phyloP scores from a whole-genome alignment of 2,329 filamentous ascomycete species.

The Fusarium odoratissimum region DNA sequence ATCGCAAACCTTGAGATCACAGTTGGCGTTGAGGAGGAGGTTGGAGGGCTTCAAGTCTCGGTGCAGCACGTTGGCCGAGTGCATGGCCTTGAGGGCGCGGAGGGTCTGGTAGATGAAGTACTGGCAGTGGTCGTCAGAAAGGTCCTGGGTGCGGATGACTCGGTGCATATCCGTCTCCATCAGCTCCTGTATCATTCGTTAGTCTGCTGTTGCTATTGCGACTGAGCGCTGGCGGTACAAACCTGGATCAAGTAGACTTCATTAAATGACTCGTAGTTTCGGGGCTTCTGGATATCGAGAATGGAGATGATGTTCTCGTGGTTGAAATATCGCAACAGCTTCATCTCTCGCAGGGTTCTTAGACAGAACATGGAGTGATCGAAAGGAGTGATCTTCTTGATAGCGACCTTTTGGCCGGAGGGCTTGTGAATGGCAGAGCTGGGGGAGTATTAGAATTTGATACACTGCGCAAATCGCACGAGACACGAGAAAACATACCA shows the following conservation, averaged over 20 bases:
- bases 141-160: constrained; percentile 97
- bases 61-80: constrained; percentile 97
- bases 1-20: constrained; percentile 98
- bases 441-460: constrained; percentile 15
- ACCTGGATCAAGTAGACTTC: constrained; percentile 99
- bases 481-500: constrained; percentile 73
- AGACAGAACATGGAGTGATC: constrained; percentile 99
- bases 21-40: constrained; percentile 96
- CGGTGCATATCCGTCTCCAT: constrained; percentile 99
- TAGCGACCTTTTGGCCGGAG: constrained; percentile 97
- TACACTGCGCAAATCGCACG: neutral
- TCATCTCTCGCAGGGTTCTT: constrained; percentile 97
- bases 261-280: constrained; percentile 94
- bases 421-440: constrained; percentile 98
- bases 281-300: constrained; percentile 97
- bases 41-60: constrained; percentile 98
- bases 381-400: constrained; percentile 99
- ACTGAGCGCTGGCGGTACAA: constrained; percentile 44
- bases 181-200: constrained; percentile 73
- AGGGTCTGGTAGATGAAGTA: constrained; percentile 99
- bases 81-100: constrained; percentile 97
- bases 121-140: constrained; percentile 99
- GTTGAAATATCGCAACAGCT: constrained; percentile 98
- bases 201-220: constrained; percentile 12
- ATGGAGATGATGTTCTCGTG: constrained; percentile 99